Conservation (phyloP, 495 filamentous ascomycete species). For the Geopyxis carbonaria region DNA sequence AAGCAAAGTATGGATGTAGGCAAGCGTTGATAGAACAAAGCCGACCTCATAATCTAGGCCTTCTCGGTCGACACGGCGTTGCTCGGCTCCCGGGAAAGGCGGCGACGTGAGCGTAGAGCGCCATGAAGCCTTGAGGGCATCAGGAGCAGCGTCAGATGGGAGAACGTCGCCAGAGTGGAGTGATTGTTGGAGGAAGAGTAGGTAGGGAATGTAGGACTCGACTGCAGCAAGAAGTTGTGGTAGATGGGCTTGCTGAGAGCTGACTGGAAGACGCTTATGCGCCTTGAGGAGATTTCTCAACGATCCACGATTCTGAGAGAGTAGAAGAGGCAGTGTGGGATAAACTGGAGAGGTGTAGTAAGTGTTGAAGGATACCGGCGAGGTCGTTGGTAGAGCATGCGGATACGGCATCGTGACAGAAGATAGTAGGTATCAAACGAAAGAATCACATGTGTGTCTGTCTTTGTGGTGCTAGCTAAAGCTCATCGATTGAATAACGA, state of each 20-base stretch:
- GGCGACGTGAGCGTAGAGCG: constrained; percentile 48
- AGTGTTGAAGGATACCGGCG: constrained; percentile 56
- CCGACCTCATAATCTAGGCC: constrained; percentile 71
- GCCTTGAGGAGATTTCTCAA: constrained; percentile 61
- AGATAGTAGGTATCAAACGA: no score
- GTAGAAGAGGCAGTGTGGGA: constrained; percentile 61
- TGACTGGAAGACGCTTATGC: constrained; percentile 57
- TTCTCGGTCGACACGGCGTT: constrained; percentile 41
- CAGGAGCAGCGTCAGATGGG: constrained; percentile 19
- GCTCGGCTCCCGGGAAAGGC: constrained; percentile 9
- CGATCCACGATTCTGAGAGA: constrained; percentile 61
- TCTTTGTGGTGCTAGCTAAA: no score
- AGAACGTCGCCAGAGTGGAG: constrained; percentile 46
- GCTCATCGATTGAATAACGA: no score
- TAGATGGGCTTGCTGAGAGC: constrained; percentile 49
- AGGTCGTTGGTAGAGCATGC: constrained; percentile 71
- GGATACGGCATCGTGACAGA: constrained; percentile 64
- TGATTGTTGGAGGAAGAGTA: constrained; percentile 30
- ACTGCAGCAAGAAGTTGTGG: constrained; percentile 47
- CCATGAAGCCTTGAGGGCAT: constrained; percentile 44
- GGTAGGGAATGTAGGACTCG: constrained; percentile 61
- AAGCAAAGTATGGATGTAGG: constrained; percentile 50
- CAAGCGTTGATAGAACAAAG: constrained; percentile 61
- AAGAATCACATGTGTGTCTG: no score
- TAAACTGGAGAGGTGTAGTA: constrained; percentile 55